These are phyloP conservation scores for Paramecium tetraurelia DNA, from an alignment of 73 alveolate species.

Conservation along the genomic window DNA sequence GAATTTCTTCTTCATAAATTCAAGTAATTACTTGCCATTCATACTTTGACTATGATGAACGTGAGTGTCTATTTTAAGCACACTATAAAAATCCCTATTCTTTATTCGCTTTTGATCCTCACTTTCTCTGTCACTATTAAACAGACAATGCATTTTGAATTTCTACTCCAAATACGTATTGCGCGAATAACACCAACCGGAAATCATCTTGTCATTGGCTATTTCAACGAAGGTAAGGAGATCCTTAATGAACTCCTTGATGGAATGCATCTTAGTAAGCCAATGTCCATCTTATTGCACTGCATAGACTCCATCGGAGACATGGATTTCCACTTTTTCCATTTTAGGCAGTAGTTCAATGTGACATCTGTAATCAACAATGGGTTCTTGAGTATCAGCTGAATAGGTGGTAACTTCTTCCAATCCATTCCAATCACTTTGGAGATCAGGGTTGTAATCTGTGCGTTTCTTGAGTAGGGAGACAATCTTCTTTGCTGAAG, in stretches of 20 bases:
- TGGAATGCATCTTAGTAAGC: constrained; percentile 25
- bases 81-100: constrained; percentile 57
- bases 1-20: constrained; percentile 67
- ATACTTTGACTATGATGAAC: constrained; percentile 80
- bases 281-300: constrained; percentile 7
- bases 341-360: background rate
- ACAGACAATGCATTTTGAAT: constrained; percentile 14
- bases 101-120: constrained; percentile 49
- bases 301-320: constrained; percentile 31
- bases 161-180: constrained; percentile 5
- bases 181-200: constrained; percentile 2
- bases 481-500: background rate
- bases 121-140: constrained; percentile 35
- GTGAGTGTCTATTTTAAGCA: constrained; percentile 77
- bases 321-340: background rate
- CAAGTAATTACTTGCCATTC: constrained; percentile 74
- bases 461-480: background rate
- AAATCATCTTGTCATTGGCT: constrained; percentile 37
- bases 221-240: background rate
- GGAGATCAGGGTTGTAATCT: background rate
- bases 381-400: background rate
- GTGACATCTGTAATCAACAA: constrained; percentile 10
- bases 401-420: constrained; percentile 27
- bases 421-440: constrained; percentile 20
- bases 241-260: background rate